These are phyloP conservation scores for Alliaria petiolata DNA, from an alignment of 345 rosid species.

Conservation along the genomic window DNA sequence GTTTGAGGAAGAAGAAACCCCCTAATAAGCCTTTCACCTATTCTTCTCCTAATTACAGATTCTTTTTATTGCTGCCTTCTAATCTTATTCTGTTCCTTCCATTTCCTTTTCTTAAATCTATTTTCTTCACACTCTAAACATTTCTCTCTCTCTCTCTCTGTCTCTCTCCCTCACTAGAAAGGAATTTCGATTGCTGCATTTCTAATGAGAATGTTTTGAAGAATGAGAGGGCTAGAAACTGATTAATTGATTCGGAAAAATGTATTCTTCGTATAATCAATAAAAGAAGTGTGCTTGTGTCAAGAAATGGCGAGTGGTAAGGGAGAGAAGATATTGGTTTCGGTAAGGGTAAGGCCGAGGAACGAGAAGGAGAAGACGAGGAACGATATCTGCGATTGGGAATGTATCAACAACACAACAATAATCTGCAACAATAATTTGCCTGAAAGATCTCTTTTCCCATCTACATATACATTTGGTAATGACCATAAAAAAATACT, in stretches of 20 bases:
- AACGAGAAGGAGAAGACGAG: conserved; percentile 51
- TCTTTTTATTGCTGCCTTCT: neutral
- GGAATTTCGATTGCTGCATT: neutral
- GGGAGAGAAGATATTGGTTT: conserved; percentile 58
- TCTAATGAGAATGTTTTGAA: conserved; percentile 12
- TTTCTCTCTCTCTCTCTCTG: too few relatives aligned
- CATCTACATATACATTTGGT: conserved; percentile 65
- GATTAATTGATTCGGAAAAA: neutral
- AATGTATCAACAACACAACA: conserved; percentile 56
- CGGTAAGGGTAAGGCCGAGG: conserved; percentile 62
- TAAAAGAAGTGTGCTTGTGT: neutral
- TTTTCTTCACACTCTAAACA: neutral
- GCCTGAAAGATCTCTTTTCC: conserved; percentile 58
- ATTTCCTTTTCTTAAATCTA: neutral
- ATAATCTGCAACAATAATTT: conserved; percentile 46
- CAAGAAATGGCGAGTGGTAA: conserved; percentile 13
- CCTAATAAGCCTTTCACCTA: neutral
- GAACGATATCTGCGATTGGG: conserved; percentile 62
- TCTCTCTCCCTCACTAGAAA: neutral
- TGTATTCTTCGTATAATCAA: neutral
- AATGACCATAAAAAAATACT: too few relatives aligned
- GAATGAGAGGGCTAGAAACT: neutral
- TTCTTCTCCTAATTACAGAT: neutral
- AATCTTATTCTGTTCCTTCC: neutral
- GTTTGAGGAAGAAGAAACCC: conserved; percentile 23